These are phyloP conservation scores for Chenopodium berlandieri DNA, from an alignment of 148 eudicot species.

Conservation along the genomic window DNA sequence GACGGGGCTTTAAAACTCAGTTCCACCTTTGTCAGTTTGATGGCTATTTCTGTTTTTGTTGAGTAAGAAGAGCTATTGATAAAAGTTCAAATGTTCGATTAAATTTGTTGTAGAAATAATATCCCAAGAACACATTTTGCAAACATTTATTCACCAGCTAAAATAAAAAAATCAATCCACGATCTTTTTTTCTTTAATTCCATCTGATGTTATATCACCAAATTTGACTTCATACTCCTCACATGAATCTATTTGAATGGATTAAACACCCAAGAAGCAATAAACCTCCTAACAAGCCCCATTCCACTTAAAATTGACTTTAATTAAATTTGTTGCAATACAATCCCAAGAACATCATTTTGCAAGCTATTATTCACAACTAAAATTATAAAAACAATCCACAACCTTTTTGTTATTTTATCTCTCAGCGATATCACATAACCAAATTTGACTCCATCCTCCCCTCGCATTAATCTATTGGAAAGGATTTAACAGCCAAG, in stretches of 20 bases:
- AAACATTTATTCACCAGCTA: not conserved
- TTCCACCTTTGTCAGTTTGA: not conserved
- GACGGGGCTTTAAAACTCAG: not conserved
- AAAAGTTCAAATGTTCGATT: not conserved
- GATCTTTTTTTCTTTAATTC: not conserved
- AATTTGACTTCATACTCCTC: not conserved
- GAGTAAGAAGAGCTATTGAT: not conserved
- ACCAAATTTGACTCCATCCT: not conserved
- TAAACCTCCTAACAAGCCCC: not conserved
- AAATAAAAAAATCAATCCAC: not conserved
- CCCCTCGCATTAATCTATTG: not conserved
- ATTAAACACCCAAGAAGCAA: not conserved
- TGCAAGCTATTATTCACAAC: too few species aligned
- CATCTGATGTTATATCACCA: not conserved
- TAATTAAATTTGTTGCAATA: too few species aligned
- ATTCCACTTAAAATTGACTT: too few species aligned
- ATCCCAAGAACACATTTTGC: not conserved
- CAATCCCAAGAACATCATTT: too few species aligned
- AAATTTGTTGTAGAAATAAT: not conserved
- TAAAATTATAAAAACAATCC: too few species aligned
- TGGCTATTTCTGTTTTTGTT: not conserved
- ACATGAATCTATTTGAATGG: not conserved
- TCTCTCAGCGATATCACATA: too few species aligned
- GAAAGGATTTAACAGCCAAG: not conserved
- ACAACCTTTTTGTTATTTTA: too few species aligned